A percentile compares a stretch with the other conserved stretches of the same genome.
Conservation (phyloP, 306 rosid genomes). For the Astragalus glycyphyllos region DNA sequence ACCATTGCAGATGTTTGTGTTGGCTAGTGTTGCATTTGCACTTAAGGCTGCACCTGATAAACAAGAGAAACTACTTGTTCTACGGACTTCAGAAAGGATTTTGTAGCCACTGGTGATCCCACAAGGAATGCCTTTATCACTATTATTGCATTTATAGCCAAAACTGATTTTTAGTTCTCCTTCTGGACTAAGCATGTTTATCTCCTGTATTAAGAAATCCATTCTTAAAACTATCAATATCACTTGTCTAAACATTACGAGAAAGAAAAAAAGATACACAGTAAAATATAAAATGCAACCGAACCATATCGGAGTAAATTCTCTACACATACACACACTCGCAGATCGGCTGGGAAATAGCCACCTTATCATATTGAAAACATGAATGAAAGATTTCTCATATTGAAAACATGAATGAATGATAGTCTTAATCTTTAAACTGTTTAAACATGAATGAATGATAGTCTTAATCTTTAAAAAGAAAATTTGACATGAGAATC, state of each 20-base stretch:
- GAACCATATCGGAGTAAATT: constrained; percentile 6
- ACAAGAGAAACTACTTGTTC: constrained; percentile 93
- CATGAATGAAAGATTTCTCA: constrained; percentile 1
- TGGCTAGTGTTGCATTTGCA: constrained; percentile 94
- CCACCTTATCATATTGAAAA: constrained; percentile 4
- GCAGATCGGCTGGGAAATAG: not conserved
- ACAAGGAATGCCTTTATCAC: constrained; percentile 47
- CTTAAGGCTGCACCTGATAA: constrained; percentile 98
- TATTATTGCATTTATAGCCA: constrained; percentile 82
- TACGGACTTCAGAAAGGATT: constrained; percentile 58
- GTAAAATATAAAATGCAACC: not conserved
- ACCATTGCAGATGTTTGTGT: constrained; percentile 96
- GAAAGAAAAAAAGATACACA: not conserved
- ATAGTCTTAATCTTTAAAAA: not conserved
- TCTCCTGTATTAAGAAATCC: constrained; percentile 43
- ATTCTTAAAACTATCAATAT: constrained; percentile 38
- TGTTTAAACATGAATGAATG: constrained; percentile 6
- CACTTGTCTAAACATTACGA: not conserved
- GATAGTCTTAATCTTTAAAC: no score
- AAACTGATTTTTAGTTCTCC: constrained; percentile 92
- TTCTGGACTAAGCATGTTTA: constrained; percentile 61
- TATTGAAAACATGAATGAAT: not conserved
- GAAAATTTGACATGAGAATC: no score
- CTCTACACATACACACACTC: not conserved
- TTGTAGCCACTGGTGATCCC: constrained; percentile 50